These are phyloP conservation scores for Nicotiana tomentosiformis DNA, from an alignment of 257 asterid genomes.

Conservation along the genomic window DNA sequence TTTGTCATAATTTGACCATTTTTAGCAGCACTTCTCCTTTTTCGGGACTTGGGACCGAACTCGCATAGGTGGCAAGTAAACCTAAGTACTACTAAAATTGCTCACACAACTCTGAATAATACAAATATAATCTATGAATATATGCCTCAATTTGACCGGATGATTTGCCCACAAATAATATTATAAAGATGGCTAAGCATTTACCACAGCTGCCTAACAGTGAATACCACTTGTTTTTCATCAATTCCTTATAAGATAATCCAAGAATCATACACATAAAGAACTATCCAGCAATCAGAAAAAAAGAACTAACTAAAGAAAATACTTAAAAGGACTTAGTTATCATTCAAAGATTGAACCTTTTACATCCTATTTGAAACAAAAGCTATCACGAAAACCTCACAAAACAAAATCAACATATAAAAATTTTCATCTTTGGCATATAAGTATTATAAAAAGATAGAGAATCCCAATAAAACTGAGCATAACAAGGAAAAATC, in stretches of 20 bases:
- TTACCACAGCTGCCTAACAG: neutral
- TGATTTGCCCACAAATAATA: neutral
- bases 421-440: neutral
- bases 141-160: neutral
- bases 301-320: neutral
- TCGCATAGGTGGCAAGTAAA: neutral
- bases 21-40: neutral
- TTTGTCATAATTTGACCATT: neutral
- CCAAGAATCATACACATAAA: neutral
- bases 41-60: neutral
- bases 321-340: neutral
- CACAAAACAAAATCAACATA: neutral
- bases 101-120: neutral
- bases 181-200: neutral
- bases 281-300: neutral
- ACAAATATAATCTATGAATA: neutral
- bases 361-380: neutral
- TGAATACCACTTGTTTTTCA: neutral
- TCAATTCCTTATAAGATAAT: neutral
- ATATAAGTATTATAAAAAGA: neutral
- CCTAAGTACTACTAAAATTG: neutral
- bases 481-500: neutral
- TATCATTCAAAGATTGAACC: neutral
- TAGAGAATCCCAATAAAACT: slow-evolving; percentile 1
- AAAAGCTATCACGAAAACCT: neutral